Percentiles rank a stretch among this genome's conserved stretches.
Evolutionary conservation across 2,329 filamentous ascomycete genomes (phyloP).

Genomic region (Karstenula rhodostoma): DNA sequence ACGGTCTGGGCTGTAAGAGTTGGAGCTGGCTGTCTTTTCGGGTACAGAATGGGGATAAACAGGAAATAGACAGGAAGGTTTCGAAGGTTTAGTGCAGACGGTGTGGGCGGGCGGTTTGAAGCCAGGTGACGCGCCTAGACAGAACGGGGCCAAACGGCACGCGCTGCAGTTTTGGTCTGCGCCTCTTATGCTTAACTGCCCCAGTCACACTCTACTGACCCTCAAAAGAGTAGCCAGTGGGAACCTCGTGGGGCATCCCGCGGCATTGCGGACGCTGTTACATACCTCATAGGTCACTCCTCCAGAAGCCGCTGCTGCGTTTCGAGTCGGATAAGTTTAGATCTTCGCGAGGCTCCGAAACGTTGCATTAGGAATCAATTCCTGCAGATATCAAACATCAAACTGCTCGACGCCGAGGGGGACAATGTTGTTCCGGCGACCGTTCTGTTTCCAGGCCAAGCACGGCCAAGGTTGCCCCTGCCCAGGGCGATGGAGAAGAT

Average conservation of each 20-base stretch:
- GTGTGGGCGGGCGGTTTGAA: not conserved
- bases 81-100: not conserved
- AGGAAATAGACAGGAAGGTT: not conserved
- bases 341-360: slow-evolving; percentile 36
- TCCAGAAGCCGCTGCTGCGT: slow-evolving; percentile 8
- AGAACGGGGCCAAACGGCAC: slow-evolving; percentile 7
- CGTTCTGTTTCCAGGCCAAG: slow-evolving; percentile 17
- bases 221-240: not conserved
- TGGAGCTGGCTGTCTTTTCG: not conserved
- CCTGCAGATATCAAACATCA: slow-evolving; percentile 42
- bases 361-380: slow-evolving; percentile 22
- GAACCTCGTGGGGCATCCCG: not conserved
- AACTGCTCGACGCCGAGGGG: slow-evolving; percentile 31
- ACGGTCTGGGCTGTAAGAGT: not conserved
- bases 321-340: slow-evolving; percentile 40
- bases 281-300: slow-evolving; percentile 18
- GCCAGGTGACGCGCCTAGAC: not conserved
- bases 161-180: slow-evolving; percentile 18
- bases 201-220: slow-evolving; percentile 4
- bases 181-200: slow-evolving; percentile 20
- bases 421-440: slow-evolving; percentile 29
- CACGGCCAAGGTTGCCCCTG: slow-evolving; percentile 18
- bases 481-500: slow-evolving; percentile 29
- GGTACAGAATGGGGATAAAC: not conserved
- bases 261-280: not conserved